These are phyloP conservation scores for Mycosphaerella arachidis DNA, from an alignment of 2,329 filamentous ascomycete genomes.

Conservation along the genomic window DNA sequence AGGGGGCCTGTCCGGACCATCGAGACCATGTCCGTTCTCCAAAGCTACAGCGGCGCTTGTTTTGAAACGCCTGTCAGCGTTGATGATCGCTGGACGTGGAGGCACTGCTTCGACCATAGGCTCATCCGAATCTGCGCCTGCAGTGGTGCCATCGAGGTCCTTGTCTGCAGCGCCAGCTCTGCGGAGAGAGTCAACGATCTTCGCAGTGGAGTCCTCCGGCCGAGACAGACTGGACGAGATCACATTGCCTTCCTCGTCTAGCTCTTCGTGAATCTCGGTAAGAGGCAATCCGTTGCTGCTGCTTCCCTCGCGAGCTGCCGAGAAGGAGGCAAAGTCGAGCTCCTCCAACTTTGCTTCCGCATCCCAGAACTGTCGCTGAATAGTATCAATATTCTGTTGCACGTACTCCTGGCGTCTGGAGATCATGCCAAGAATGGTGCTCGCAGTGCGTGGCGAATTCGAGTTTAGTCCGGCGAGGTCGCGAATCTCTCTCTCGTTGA, in stretches of 20 bases:
- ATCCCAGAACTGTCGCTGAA: slow-evolving; percentile 67
- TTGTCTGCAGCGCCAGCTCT: slow-evolving; percentile 62
- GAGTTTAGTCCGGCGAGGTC: slow-evolving; percentile 49
- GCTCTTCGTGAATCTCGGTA: slow-evolving; percentile 85
- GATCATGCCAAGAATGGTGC: slow-evolving; percentile 64
- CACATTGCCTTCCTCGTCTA: slow-evolving; percentile 87
- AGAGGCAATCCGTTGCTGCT: slow-evolving; percentile 67
- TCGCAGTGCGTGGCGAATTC: slow-evolving; percentile 45
- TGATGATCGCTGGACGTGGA: slow-evolving; percentile 15
- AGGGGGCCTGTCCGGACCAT: slow-evolving; percentile 18
- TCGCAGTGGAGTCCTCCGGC: slow-evolving; percentile 63
- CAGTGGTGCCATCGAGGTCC: slow-evolving; percentile 14
- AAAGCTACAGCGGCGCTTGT: slow-evolving; percentile 1
- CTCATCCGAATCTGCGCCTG: slow-evolving; percentile 7
- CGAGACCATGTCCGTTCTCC: background rate
- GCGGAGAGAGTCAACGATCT: slow-evolving; percentile 66
- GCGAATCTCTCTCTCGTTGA: slow-evolving; percentile 58
- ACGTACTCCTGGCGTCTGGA: slow-evolving; percentile 84
- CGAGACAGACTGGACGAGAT: slow-evolving; percentile 50
- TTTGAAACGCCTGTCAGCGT: background rate
- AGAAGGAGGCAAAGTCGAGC: slow-evolving; percentile 38
- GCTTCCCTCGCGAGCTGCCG: slow-evolving; percentile 35
- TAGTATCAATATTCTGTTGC: slow-evolving; percentile 67
- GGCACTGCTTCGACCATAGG: slow-evolving; percentile 7
- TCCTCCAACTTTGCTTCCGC: slow-evolving; percentile 67